A percentile compares a stretch with the other conserved stretches of the same genome.
These are phyloP conservation scores for Amanita exitialis DNA, from an alignment of 768 basidiomycete genomes.

Conservation along the genomic window DNA sequence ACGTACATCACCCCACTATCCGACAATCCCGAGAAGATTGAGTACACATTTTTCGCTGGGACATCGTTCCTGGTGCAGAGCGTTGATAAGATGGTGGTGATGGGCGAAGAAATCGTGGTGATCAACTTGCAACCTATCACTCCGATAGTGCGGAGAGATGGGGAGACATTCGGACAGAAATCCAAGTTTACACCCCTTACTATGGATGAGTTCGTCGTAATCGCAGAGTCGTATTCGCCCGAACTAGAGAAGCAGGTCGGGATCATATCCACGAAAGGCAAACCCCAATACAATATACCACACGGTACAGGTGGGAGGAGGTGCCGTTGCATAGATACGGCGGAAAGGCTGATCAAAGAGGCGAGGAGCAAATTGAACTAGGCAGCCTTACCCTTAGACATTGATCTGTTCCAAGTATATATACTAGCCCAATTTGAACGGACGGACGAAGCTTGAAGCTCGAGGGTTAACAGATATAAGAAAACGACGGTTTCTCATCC, in stretches of 20 bases:
- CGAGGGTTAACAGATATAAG: too few species aligned
- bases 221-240: not conserved
- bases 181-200: not conserved
- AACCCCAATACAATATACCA: not conserved
- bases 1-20: not conserved
- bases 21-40: not conserved
- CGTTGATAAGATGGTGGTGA: not conserved
- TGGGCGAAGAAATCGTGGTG: not conserved
- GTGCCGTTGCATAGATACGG: not conserved
- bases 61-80: not conserved
- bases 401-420: too few species aligned
- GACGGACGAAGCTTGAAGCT: too few species aligned
- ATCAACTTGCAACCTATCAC: not conserved
- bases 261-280: not conserved
- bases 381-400: too few species aligned
- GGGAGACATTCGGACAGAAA: not conserved
- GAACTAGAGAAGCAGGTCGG: not conserved
- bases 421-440: too few species aligned
- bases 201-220: not conserved
- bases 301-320: not conserved
- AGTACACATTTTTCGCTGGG: not conserved
- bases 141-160: not conserved
- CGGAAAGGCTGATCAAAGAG: not conserved
- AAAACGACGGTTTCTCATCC: too few species aligned
- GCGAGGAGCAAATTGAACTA: too few species aligned